Conservation (phyloP, 192 early-diverging fungal genomes). For the Chytriomyces hyalinus region DNA sequence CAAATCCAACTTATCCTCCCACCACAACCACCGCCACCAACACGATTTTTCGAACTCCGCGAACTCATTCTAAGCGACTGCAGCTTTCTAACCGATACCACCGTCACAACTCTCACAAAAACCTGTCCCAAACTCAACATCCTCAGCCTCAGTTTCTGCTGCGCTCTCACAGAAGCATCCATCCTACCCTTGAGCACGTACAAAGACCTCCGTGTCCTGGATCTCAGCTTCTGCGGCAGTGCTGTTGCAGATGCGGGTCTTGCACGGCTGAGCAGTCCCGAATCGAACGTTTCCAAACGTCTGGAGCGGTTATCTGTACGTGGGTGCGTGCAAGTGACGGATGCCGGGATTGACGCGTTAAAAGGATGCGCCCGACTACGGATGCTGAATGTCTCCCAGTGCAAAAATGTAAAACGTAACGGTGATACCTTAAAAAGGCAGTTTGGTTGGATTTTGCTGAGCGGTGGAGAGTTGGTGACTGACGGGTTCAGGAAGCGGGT, state of each 20-base stretch:
- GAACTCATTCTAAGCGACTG: constrained; percentile 74
- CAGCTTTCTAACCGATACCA: constrained; percentile 73
- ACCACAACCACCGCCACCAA: too few relatives aligned
- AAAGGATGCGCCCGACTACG: constrained; percentile 23
- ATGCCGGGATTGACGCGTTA: constrained; percentile 38
- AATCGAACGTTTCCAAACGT: constrained; percentile 20
- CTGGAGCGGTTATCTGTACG: constrained; percentile 62
- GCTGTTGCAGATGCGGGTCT: constrained; percentile 72
- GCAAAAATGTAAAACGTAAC: constrained; percentile 27
- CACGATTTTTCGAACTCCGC: constrained; percentile 46
- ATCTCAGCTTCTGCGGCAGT: constrained; percentile 72
- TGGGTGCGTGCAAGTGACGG: constrained; percentile 57
- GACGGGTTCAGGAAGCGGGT: background rate
- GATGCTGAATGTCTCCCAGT: constrained; percentile 48
- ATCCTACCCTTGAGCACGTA: constrained; percentile 45
- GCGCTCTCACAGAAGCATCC: constrained; percentile 69
- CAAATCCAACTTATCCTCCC: too few relatives aligned
- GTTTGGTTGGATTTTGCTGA: constrained; percentile 41
- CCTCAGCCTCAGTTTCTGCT: constrained; percentile 77
- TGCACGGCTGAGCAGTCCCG: background rate
- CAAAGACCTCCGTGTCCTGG: constrained; percentile 56
- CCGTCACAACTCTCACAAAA: constrained; percentile 58
- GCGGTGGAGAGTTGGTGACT: constrained; percentile 20
- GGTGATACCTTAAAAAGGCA: background rate
- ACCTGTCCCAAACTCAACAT: constrained; percentile 60